phyloP scores from a whole-genome alignment of 805 yeast genomes.

The Saccharomycopsis synnaedendra region DNA sequence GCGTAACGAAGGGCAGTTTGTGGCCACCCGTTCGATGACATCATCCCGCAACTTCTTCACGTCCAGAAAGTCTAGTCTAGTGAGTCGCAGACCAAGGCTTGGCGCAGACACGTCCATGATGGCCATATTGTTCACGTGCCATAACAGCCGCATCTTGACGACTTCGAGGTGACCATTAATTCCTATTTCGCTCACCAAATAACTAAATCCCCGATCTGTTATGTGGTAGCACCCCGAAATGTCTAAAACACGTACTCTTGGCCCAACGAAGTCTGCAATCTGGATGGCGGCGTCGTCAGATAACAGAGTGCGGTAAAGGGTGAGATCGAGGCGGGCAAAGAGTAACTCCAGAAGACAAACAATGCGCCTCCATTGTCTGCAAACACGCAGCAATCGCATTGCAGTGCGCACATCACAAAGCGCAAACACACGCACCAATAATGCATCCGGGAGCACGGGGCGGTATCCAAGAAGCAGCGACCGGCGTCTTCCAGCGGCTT shows the following conservation, averaged over 20 bases:
- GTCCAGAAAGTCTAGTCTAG: constrained; percentile 55
- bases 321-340: constrained; percentile 41
- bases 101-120: constrained; percentile 67
- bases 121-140: constrained; percentile 76
- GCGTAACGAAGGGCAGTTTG: constrained; percentile 52
- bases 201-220: constrained; percentile 65
- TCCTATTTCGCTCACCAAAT: constrained; percentile 61
- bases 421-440: constrained; percentile 42
- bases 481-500: constrained; percentile 24
- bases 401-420: constrained; percentile 43
- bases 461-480: constrained; percentile 49
- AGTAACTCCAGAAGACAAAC: constrained; percentile 45
- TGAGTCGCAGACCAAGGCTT: constrained; percentile 46
- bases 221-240: constrained; percentile 68
- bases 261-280: constrained; percentile 60
- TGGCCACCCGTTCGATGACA: constrained; percentile 47
- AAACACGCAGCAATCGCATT: constrained; percentile 47
- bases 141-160: constrained; percentile 53
- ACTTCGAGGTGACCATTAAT: constrained; percentile 45
- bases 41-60: constrained; percentile 66
- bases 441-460: constrained; percentile 44
- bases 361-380: constrained; percentile 60
- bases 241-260: constrained; percentile 49
- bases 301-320: constrained; percentile 49
- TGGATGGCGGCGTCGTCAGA: constrained; percentile 45